A percentile compares a stretch with the other conserved stretches of the same genome.
phyloP scores from a whole-genome alignment of 305 asterid species.

The Fraxinus latifolia region DNA sequence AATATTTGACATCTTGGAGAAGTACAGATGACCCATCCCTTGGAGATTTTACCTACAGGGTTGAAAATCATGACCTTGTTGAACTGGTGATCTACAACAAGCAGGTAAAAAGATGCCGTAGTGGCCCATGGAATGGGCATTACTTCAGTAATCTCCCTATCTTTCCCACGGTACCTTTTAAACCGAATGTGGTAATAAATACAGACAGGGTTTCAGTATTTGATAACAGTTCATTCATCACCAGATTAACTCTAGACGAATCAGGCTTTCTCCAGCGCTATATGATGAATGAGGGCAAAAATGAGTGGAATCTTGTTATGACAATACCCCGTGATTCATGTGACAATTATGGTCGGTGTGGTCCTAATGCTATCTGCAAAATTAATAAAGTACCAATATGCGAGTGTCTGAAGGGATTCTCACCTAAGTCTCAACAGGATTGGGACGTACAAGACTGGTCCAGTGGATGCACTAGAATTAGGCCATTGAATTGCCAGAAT shows the following conservation, averaged over 20 bases:
- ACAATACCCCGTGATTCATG: conserved; percentile 27
- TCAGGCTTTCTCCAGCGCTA: conserved; percentile 19
- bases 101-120: background rate
- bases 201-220: background rate
- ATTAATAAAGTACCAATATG: conserved; percentile 20
- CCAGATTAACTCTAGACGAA: conserved; percentile 18
- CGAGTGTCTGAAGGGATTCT: conserved; percentile 36
- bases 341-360: conserved; percentile 35
- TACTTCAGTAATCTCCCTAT: background rate
- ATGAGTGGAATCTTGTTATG: conserved; percentile 22
- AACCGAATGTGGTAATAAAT: background rate
- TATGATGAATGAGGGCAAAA: conserved; percentile 16
- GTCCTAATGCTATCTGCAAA: conserved; percentile 38
- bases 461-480: conserved; percentile 35
- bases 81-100: background rate
- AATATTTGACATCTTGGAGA: conserved; percentile 33
- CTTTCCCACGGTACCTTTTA: background rate
- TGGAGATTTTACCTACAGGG: conserved; percentile 23
- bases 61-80: conserved; percentile 25
- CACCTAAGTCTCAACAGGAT: conserved; percentile 24
- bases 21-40: conserved; percentile 34
- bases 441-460: conserved; percentile 40
- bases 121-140: conserved; percentile 27
- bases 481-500: conserved; percentile 24
- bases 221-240: background rate